Conservation (phyloP, 2,329 filamentous ascomycete genomes). For the Colletotrichum sp. region DNA sequence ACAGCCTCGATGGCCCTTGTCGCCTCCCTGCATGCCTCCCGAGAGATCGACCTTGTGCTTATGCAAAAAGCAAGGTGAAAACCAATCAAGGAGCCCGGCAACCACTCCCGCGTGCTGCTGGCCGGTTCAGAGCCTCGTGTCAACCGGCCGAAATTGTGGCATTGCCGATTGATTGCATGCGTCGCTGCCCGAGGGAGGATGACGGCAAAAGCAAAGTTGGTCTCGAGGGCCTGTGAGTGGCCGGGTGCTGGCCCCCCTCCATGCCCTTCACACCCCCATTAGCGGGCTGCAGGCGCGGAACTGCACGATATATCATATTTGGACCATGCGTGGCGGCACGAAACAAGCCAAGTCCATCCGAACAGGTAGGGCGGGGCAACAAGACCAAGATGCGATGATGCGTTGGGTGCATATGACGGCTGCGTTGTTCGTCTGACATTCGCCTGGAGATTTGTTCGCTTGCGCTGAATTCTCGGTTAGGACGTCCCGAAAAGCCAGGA, state of each 20-base stretch:
- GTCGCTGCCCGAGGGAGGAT: conserved; percentile 20
- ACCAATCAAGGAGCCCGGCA: conserved; percentile 6
- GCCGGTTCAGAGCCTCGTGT: conserved; percentile 17
- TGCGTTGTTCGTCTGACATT: neutral
- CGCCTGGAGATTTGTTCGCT: neutral
- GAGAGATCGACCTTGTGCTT: conserved; percentile 14
- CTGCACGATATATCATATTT: conserved; percentile 13
- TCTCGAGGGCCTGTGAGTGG: conserved; percentile 7
- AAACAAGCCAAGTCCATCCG: conserved; percentile 1
- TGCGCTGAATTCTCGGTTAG: neutral
- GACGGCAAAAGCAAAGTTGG: conserved; percentile 11
- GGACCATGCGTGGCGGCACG: neutral
- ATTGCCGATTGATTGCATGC: conserved; percentile 19
- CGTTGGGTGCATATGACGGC: neutral
- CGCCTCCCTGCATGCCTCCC: conserved; percentile 18
- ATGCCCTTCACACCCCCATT: neutral
- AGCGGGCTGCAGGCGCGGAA: conserved; percentile 1
- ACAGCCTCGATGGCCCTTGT: conserved; percentile 10
- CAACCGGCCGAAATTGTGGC: conserved; percentile 20
- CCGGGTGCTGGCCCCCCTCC: neutral
- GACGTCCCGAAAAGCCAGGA: neutral
- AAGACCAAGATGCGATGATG: neutral
- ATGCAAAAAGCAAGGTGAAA: conserved; percentile 14
- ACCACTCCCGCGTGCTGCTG: neutral
- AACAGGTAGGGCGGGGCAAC: neutral